A percentile compares a stretch with the other conserved stretches of the same genome.
phyloP scores from a whole-genome alignment of 2,329 filamentous ascomycete genomes.

The Falciphora oryzae region DNA sequence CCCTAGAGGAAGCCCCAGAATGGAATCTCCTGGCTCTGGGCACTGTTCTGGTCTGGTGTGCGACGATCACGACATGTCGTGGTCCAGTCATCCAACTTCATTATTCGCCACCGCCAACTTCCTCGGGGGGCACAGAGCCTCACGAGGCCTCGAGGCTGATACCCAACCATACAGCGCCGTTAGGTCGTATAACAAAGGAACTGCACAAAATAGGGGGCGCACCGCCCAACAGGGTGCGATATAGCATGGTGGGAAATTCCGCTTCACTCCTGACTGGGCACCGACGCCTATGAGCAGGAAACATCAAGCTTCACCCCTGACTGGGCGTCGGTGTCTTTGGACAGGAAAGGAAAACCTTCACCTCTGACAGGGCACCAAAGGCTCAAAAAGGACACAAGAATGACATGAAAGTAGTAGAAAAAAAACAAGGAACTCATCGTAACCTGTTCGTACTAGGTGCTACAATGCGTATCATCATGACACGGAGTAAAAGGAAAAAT shows the following conservation, averaged over 20 bases:
- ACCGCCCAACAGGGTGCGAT: not conserved
- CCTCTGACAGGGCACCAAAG: not conserved
- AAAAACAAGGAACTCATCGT: not conserved
- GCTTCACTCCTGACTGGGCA: not conserved
- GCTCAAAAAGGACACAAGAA: not conserved
- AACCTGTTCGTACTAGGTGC: not conserved
- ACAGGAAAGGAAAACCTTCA: not conserved
- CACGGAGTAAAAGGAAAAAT: constrained; percentile 3
- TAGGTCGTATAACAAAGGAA: too few species aligned
- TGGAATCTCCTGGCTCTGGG: too few species aligned
- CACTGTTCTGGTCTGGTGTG: not conserved
- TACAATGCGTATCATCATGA: not conserved
- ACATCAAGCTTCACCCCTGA: not conserved
- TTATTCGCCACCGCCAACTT: not conserved
- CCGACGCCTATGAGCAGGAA: too few species aligned
- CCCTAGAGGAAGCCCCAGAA: too few species aligned
- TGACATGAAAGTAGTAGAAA: not conserved
- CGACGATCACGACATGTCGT: not conserved
- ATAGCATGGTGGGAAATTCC: too few species aligned
- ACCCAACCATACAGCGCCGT: too few species aligned
- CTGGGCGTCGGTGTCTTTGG: not conserved
- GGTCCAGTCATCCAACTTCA: not conserved
- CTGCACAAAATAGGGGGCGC: too few species aligned
- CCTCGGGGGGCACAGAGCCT: too few species aligned
- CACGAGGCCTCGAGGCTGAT: too few species aligned